Percentiles rank a stretch among this genome's conserved stretches.
Evolutionary conservation across 768 basidiomycete genomes (phyloP).

Genomic region (Leucosporidium scottii): DNA sequence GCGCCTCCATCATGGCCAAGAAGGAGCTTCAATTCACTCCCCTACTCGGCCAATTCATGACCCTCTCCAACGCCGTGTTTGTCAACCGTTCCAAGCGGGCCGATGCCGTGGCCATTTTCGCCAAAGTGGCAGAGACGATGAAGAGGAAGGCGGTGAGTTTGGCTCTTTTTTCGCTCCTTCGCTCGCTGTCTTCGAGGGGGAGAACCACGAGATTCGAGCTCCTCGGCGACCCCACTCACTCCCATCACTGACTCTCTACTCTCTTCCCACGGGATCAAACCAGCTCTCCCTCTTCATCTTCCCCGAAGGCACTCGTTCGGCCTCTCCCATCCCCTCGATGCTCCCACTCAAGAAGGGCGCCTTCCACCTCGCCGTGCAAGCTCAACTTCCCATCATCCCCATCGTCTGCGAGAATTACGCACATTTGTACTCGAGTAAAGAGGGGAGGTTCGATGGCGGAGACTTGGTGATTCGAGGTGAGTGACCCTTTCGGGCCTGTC

Average conservation of each 20-base stretch:
- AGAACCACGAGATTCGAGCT: no score
- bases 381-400: conserved; percentile 82
- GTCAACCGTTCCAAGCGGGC: conserved; percentile 66
- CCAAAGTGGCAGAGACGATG: conserved; percentile 62
- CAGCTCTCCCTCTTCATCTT: conserved; percentile 84
- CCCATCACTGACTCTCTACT: background rate
- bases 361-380: conserved; percentile 89
- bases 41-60: conserved; percentile 77
- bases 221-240: background rate
- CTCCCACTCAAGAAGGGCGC: conserved; percentile 95
- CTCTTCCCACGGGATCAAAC: conserved; percentile 16
- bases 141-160: conserved; percentile 47
- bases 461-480: conserved; percentile 73
- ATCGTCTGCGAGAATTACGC: conserved; percentile 93
- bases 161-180: background rate
- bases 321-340: conserved; percentile 57
- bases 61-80: conserved; percentile 80
- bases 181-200: no score
- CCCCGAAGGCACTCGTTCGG: conserved; percentile 88
- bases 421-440: conserved; percentile 54
- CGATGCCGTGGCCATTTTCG: conserved; percentile 65
- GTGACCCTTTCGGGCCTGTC: conserved; percentile 30
- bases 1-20: conserved; percentile 86
- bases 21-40: conserved; percentile 77
- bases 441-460: conserved; percentile 57